Percentiles rank a stretch among this genome's conserved stretches.
These are phyloP conservation scores for Astragalus glycyphyllos DNA, from an alignment of 306 rosid genomes.

Conservation along the genomic window DNA sequence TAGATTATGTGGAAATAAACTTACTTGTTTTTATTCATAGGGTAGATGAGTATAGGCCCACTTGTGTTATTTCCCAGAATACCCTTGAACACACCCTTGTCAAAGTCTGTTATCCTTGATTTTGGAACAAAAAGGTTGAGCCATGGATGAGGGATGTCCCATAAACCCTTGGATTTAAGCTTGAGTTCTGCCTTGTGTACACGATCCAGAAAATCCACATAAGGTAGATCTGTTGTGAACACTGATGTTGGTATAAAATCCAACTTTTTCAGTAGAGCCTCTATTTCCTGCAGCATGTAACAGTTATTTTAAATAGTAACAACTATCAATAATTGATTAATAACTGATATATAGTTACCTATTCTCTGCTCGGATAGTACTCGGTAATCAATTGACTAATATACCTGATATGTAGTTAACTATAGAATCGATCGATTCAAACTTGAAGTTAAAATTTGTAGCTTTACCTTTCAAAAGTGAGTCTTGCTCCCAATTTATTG, in stretches of 20 bases:
- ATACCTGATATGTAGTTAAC: no score
- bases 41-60: slow-evolving; percentile 97
- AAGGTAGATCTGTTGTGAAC: slow-evolving; percentile 82
- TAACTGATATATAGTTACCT: no score
- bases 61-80: slow-evolving; percentile 90
- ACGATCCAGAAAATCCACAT: slow-evolving; percentile 91
- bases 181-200: slow-evolving; percentile 93
- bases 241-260: slow-evolving; percentile 70
- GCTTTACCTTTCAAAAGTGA: no score
- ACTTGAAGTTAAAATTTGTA: no score
- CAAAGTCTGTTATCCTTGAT: slow-evolving; percentile 85
- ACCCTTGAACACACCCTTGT: slow-evolving; percentile 87
- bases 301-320: no score
- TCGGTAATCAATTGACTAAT: no score
- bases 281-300: slow-evolving; percentile 63
- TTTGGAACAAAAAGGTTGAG: slow-evolving; percentile 92
- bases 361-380: no score
- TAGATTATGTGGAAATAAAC: slow-evolving; percentile 41
- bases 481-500: no score
- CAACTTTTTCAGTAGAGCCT: slow-evolving; percentile 59
- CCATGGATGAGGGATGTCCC: slow-evolving; percentile 99
- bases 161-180: slow-evolving; percentile 83
- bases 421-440: no score
- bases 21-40: slow-evolving; percentile 90
- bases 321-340: no score